Evolutionary conservation across 2,329 filamentous ascomycete species (phyloP).

Genomic region (Colletotrichum karsti): DNA sequence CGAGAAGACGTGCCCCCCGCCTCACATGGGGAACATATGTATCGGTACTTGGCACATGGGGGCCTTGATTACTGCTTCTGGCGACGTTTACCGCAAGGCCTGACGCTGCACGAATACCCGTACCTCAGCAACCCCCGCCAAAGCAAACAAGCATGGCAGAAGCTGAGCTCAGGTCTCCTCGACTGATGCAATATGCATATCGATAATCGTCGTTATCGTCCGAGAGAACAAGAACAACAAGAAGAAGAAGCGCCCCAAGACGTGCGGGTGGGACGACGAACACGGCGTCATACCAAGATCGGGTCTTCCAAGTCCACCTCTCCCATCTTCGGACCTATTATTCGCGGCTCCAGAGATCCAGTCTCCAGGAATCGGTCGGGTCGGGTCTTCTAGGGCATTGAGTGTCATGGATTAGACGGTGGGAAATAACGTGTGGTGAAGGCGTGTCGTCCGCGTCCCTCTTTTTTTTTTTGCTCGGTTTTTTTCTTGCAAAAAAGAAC

Average conservation of each 20-base stretch:
- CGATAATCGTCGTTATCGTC: neutral
- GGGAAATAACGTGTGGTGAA: conserved; percentile 19
- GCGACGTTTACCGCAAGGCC: conserved; percentile 21
- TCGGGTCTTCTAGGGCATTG: conserved; percentile 13
- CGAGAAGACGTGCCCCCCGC: conserved; percentile 12
- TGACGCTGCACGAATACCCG: neutral
- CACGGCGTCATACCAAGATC: conserved; percentile 23
- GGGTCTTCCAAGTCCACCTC: conserved; percentile 13
- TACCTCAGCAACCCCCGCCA: conserved; percentile 10
- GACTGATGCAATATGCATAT: neutral
- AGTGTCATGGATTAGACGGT: conserved; percentile 24
- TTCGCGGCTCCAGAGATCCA: conserved; percentile 12
- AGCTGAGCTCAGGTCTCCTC: neutral
- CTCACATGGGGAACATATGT: neutral
- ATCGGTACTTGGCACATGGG: conserved; percentile 16
- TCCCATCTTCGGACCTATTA: conserved; percentile 26
- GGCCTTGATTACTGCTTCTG: conserved; percentile 9
- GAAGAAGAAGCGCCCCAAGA: neutral
- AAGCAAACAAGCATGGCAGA: conserved; percentile 8
- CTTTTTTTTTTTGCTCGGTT: neutral
- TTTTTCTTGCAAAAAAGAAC: conserved; percentile 1
- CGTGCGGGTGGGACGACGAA: conserved; percentile 14
- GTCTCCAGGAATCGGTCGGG: conserved; percentile 3
- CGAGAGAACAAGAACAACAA: neutral
- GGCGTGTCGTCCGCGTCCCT: conserved; percentile 6